Base-by-base conservation (phyloP, 495 filamentous ascomycete genomes). In the Penicillium lividum region DNA sequence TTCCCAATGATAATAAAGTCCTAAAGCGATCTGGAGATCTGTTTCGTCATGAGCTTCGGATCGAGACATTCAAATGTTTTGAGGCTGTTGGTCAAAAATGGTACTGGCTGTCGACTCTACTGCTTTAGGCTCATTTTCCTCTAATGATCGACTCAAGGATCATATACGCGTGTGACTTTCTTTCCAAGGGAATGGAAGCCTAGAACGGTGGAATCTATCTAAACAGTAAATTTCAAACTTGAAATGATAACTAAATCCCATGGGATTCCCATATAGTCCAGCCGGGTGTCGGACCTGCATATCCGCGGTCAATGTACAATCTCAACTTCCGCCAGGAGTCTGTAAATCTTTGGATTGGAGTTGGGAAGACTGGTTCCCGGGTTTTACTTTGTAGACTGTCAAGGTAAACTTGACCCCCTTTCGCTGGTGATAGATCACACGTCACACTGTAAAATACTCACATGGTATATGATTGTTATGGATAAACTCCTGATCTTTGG, bases 231-330 rank as follows among this genome's bases (percentile, higher is more conserved):
- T 9, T 22, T 13, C 45, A 25, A 47, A 0, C 15, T 40, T 38
- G 13, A 31, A 31, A 55, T n/a, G 55, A 49, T 55, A n/a, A 52
- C 22, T 60, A 44, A 59, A 56, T 63, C 53, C 16, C 51, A 63
- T 65, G 45, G 61, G 45, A 51, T 34, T 63, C 33, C 53, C 34
- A 46, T 56, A 53, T 57, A 59, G 56, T 54, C 45, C 57, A 55
- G 52, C 59, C 64, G 64, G 65, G 68, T 58, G 64, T 57, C 57
- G 50, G 55, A 68, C 55, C 36, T 60, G 59, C 64, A 63, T 60
- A 63, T 65, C 67, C 67, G 64, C 36, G 53, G 33, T 55, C 60
- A 68, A 40, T 66, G 54, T 50, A 16, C 28, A 33, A 49, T 49
- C 13, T 44, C 28, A 42, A 42, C 25, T 28, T 27, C 13, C 51